Percentiles rank a stretch among this genome's conserved stretches.
phyloP scores from a whole-genome alignment of 331 rosid genomes.

The Quercus lobata region DNA sequence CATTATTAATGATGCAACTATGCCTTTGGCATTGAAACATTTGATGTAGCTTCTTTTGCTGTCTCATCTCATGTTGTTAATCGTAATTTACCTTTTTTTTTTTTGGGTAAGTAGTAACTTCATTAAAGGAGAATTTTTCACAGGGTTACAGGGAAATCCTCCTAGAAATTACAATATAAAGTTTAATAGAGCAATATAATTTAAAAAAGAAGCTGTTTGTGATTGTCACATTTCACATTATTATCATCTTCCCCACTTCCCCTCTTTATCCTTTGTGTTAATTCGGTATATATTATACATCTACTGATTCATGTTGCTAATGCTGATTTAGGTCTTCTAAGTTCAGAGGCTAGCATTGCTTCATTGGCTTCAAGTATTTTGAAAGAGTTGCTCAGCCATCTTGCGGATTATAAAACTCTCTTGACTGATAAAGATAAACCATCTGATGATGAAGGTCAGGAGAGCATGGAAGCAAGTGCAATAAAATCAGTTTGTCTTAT shows the following conservation, averaged over 20 bases:
- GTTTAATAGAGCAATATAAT: neutral
- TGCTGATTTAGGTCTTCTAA: conserved; percentile 65
- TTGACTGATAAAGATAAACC: conserved; percentile 26
- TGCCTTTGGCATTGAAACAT: neutral
- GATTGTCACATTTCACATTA: neutral
- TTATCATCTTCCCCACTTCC: neutral
- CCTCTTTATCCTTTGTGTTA: neutral
- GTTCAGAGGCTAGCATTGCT: conserved; percentile 53
- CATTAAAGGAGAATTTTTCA: neutral
- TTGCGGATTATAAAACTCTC: conserved; percentile 31
- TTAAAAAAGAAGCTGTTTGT: neutral
- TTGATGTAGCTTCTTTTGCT: neutral
- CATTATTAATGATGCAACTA: neutral
- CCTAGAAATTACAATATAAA: neutral
- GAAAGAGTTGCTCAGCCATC: conserved; percentile 55
- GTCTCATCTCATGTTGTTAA: neutral
- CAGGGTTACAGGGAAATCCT: neutral
- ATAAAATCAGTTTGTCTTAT: conserved; percentile 53
- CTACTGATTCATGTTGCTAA: conserved; percentile 34
- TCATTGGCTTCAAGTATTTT: conserved; percentile 62
- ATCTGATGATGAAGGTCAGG: conserved; percentile 30
- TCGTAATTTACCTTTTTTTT: neutral
- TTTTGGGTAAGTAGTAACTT: neutral
- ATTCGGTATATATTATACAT: neutral
- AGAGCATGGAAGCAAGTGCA: conserved; percentile 38